A percentile compares a stretch with the other conserved stretches of the same genome.
phyloP scores from a whole-genome alignment of 345 rosid genomes.

The Carallia brachiata region DNA sequence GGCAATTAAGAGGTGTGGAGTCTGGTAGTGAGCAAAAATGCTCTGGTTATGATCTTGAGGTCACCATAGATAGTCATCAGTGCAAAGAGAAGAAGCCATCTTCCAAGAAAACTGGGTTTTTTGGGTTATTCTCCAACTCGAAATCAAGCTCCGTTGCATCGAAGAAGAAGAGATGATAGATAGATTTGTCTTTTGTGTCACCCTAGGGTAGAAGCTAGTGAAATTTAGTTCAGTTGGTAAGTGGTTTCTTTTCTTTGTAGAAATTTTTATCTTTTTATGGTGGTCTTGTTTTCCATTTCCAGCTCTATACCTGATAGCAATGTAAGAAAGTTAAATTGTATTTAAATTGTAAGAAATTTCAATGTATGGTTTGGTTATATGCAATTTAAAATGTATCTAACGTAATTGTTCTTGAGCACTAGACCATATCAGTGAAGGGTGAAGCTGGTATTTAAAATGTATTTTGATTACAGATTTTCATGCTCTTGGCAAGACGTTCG shows the following conservation, averaged over 20 bases:
- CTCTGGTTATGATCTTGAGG: slow-evolving; percentile 11
- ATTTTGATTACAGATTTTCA: no score
- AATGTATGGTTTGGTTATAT: neutral
- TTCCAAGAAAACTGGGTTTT: slow-evolving; percentile 39
- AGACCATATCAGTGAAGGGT: no score
- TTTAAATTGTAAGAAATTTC: neutral
- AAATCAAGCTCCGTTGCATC: slow-evolving; percentile 17
- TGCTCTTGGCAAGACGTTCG: no score
- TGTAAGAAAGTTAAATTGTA: slow-evolving; percentile 12
- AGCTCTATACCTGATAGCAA: slow-evolving; percentile 8
- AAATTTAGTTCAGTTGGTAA: slow-evolving; percentile 18
- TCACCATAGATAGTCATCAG: slow-evolving; percentile 15
- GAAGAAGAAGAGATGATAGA: slow-evolving; percentile 43
- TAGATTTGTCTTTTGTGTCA: slow-evolving; percentile 1
- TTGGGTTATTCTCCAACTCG: slow-evolving; percentile 27
- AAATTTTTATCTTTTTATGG: slow-evolving; percentile 3
- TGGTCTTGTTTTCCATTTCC: slow-evolving; percentile 13
- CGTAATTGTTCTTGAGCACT: neutral
- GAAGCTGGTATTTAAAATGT: no score
- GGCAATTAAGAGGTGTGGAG: slow-evolving; percentile 51
- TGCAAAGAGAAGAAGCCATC: slow-evolving; percentile 33
- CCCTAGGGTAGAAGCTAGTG: slow-evolving; percentile 20
- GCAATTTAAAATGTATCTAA: neutral
- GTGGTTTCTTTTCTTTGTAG: slow-evolving; percentile 10
- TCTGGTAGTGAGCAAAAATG: slow-evolving; percentile 21